Conservation (phyloP, 2,329 filamentous ascomycete species). For the Albophoma yamanashiensis region DNA sequence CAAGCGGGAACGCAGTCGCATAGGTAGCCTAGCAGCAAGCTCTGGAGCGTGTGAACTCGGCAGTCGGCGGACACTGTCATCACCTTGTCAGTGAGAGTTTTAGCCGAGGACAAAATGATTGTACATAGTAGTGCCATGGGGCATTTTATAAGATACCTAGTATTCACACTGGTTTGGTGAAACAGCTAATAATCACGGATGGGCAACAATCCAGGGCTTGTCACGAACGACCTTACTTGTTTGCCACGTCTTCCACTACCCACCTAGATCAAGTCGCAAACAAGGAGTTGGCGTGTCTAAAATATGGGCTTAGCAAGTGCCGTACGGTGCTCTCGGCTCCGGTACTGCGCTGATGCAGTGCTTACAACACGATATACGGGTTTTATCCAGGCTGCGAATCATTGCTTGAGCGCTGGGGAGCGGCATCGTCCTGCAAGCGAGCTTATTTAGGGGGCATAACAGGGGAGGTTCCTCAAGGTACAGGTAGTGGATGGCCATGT, state of each 20-base stretch:
- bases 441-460: neutral
- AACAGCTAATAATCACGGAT: neutral
- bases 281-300: neutral
- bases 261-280: neutral
- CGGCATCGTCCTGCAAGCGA: no score
- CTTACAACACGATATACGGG: neutral
- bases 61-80: neutral
- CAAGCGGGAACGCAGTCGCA: no score
- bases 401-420: neutral
- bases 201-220: neutral
- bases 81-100: neutral
- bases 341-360: neutral
- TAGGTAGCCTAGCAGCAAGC: no score
- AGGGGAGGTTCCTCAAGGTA: neutral
- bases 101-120: neutral
- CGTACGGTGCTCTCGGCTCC: neutral
- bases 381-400: neutral
- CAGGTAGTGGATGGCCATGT: neutral
- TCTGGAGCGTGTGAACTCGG: neutral
- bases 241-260: neutral
- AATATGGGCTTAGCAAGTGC: neutral
- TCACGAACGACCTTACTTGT: neutral
- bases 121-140: neutral
- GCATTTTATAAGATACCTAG: no score
- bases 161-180: neutral